Percentiles rank a stretch among this genome's conserved stretches.
Conservation (phyloP, 805 yeast genomes). For the Ogataea methanolica region DNA sequence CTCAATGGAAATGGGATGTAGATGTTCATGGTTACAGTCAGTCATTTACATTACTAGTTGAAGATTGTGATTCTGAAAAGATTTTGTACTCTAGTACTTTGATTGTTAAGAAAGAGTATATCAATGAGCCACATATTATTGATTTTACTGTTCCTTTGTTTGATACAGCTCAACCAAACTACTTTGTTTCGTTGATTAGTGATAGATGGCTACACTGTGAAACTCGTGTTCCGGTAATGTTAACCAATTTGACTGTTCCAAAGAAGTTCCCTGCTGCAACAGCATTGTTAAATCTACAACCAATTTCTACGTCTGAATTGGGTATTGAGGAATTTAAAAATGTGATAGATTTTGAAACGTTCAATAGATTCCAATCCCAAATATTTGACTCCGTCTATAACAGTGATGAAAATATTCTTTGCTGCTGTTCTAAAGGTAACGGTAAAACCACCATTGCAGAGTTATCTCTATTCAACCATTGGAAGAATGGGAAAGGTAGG, state of each 20-base stretch:
- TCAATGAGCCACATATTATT: slow-evolving; percentile 50
- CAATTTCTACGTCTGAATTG: slow-evolving; percentile 45
- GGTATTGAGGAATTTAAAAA: slow-evolving; percentile 42
- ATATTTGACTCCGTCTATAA: slow-evolving; percentile 56
- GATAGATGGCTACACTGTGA: slow-evolving; percentile 85
- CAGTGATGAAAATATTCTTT: slow-evolving; percentile 47
- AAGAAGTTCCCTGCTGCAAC: slow-evolving; percentile 61
- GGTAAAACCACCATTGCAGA: slow-evolving; percentile 75
- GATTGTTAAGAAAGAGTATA: slow-evolving; percentile 43
- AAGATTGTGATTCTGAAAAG: slow-evolving; percentile 78
- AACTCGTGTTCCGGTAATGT: slow-evolving; percentile 53
- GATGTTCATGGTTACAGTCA: slow-evolving; percentile 61
- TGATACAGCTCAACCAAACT: slow-evolving; percentile 62
- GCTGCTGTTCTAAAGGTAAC: slow-evolving; percentile 71
- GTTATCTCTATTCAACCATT: slow-evolving; percentile 64
- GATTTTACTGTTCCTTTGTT: slow-evolving; percentile 61
- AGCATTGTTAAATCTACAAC: slow-evolving; percentile 46
- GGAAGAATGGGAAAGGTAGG: slow-evolving; percentile 67
- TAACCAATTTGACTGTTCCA: slow-evolving; percentile 52
- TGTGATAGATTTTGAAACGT: slow-evolving; percentile 43
- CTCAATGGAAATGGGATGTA: slow-evolving; percentile 77
- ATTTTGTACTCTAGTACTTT: slow-evolving; percentile 58
- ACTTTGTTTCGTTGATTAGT: slow-evolving; percentile 67
- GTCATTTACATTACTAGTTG: slow-evolving; percentile 65
- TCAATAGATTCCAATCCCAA: slow-evolving; percentile 75